Evolutionary conservation across 768 basidiomycete genomes (phyloP).

Genomic region (Tulasnella sp.): DNA sequence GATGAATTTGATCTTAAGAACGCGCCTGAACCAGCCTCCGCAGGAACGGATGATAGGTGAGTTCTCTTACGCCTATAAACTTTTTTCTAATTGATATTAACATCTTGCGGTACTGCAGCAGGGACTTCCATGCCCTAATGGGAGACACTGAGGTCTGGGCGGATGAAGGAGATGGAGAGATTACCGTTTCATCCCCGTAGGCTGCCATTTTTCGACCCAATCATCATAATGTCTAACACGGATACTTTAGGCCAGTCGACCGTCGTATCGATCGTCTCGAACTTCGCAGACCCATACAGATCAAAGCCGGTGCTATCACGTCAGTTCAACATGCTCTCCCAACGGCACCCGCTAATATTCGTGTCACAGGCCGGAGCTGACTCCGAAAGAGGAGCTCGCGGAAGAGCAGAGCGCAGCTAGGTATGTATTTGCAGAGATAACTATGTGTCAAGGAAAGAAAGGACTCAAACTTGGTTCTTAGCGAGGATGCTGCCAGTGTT

Average conservation of each 20-base stretch:
- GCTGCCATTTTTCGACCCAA: background rate
- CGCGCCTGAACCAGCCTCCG: background rate
- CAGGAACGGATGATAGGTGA: background rate
- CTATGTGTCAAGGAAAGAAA: background rate
- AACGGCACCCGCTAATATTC: too few species aligned
- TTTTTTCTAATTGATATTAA: background rate
- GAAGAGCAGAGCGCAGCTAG: background rate
- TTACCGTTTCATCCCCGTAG: slow-evolving; percentile 16
- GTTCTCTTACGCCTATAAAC: background rate
- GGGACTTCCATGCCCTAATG: background rate
- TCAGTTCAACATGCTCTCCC: background rate
- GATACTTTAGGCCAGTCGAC: background rate
- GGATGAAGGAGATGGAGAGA: slow-evolving; percentile 1
- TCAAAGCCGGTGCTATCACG: background rate
- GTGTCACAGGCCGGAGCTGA: background rate
- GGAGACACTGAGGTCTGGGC: background rate
- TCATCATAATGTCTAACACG: background rate
- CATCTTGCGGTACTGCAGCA: background rate
- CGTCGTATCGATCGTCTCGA: background rate
- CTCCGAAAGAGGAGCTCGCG: background rate
- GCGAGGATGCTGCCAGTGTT: background rate
- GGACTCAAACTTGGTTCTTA: background rate
- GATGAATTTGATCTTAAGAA: background rate
- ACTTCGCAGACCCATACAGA: slow-evolving; percentile 7
- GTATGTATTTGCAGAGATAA: background rate